Evolutionary conservation across 2,329 filamentous ascomycete species (phyloP).

Genomic region (Pseudocercospora ulei): DNA sequence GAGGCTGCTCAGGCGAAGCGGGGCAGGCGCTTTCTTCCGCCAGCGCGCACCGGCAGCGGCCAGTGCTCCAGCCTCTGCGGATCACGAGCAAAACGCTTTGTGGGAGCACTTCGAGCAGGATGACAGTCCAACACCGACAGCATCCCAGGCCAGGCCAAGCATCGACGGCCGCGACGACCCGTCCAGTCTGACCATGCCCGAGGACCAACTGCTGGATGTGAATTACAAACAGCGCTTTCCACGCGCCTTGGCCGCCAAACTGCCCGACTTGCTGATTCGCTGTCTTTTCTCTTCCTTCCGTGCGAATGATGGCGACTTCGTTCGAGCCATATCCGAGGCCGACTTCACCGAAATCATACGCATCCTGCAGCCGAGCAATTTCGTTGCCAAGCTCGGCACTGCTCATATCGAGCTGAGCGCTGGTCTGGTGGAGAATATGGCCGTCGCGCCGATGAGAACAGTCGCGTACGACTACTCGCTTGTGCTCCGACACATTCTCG

Average conservation of each 20-base stretch:
- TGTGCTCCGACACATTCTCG: conserved; percentile 35
- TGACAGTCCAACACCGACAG: conserved; percentile 1
- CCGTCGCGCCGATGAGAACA: conserved; percentile 34
- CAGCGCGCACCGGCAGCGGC: not conserved
- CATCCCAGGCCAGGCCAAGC: not conserved
- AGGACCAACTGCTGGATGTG: conserved; percentile 20
- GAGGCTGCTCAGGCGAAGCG: not conserved
- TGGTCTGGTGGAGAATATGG: conserved; percentile 39
- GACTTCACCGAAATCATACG: conserved; percentile 56
- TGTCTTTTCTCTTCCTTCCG: conserved; percentile 26
- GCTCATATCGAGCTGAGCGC: conserved; percentile 46
- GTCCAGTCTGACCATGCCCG: conserved; percentile 2
- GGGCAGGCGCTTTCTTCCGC: conserved; percentile 8
- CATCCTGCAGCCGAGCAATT: conserved; percentile 50
- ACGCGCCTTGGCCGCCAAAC: conserved; percentile 19
- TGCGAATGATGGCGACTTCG: conserved; percentile 26
- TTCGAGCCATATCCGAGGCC: conserved; percentile 42
- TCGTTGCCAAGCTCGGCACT: conserved; percentile 41
- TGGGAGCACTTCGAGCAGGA: conserved; percentile 22
- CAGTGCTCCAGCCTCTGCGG: not conserved
- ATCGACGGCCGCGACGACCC: conserved; percentile 1
- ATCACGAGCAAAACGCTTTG: conserved; percentile 1
- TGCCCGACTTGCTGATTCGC: conserved; percentile 24
- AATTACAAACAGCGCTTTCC: conserved; percentile 24
- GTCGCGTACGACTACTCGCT: conserved; percentile 37